Evolutionary conservation across 2,329 filamentous ascomycete species (phyloP).

Genomic region (Phialocephala sp.): DNA sequence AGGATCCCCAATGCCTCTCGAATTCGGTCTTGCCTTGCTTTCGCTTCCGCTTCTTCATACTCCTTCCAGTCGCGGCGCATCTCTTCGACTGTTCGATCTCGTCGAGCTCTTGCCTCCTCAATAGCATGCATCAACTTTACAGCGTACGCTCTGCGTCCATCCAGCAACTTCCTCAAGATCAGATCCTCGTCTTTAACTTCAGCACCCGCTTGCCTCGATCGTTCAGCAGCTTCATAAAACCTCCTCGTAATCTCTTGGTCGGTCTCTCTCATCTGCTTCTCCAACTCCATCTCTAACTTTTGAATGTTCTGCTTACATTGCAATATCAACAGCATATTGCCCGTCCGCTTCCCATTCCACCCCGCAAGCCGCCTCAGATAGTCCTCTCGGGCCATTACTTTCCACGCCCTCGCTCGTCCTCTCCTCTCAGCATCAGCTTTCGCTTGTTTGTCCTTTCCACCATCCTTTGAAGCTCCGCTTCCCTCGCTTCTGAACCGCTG

Average conservation of each 20-base stretch:
- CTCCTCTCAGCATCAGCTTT: constrained; percentile 12
- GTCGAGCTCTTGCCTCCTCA: constrained; percentile 16
- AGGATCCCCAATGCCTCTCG: constrained; percentile 33
- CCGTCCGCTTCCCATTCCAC: constrained; percentile 22
- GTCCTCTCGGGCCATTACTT: constrained; percentile 18
- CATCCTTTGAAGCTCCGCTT: not conserved
- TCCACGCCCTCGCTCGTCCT: constrained; percentile 22
- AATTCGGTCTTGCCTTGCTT: constrained; percentile 18
- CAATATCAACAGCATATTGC: constrained; percentile 2
- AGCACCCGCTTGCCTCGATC: not conserved
- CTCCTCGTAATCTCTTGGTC: constrained; percentile 20
- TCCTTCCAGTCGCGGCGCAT: constrained; percentile 19
- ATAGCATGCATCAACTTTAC: constrained; percentile 12
- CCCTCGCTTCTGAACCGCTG: constrained; percentile 15
- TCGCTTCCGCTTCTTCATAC: constrained; percentile 31
- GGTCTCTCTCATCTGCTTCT: constrained; percentile 17
- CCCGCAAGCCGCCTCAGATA: constrained; percentile 19
- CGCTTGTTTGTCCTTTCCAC: not conserved
- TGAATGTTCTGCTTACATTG: constrained; percentile 10
- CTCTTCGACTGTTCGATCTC: constrained; percentile 18
- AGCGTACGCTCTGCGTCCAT: constrained; percentile 3
- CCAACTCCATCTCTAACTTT: constrained; percentile 23
- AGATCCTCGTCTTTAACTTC: not conserved
- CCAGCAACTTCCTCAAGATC: constrained; percentile 1
- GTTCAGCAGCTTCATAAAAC: constrained; percentile 23